phyloP scores from a whole-genome alignment of 257 asterid genomes.

The Jacaranda mimosifolia region DNA sequence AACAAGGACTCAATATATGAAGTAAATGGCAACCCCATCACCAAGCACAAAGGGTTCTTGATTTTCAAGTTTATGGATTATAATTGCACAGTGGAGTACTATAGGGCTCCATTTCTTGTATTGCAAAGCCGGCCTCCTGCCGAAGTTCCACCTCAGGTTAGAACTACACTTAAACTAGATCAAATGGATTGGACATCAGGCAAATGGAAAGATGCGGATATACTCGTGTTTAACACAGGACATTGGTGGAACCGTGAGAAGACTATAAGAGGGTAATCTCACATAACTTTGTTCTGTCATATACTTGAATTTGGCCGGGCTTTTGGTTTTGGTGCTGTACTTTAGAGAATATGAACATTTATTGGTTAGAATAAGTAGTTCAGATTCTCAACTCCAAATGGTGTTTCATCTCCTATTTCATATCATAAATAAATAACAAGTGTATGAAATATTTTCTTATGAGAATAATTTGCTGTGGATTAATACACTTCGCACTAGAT shows the following conservation, averaged over 20 bases:
- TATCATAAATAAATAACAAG: too few species aligned
- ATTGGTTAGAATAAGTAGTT: background rate
- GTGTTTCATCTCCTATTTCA: too few species aligned
- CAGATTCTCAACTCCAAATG: too few species aligned
- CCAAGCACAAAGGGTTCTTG: constrained; percentile 92
- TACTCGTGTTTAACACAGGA: constrained; percentile 82
- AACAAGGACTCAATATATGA: constrained; percentile 69
- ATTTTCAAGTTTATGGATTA: constrained; percentile 77
- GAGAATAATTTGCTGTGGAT: too few species aligned
- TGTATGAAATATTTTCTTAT: too few species aligned
- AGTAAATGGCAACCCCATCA: constrained; percentile 89
- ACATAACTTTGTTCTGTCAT: background rate
- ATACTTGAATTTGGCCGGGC: background rate
- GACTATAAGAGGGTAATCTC: constrained; percentile 83
- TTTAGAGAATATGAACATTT: background rate
- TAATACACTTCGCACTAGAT: too few species aligned
- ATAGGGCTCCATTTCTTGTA: constrained; percentile 91
- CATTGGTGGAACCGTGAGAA: constrained; percentile 98
- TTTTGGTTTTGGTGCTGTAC: background rate
- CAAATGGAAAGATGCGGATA: constrained; percentile 82
- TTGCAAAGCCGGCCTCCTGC: constrained; percentile 90
- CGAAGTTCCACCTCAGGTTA: constrained; percentile 47
- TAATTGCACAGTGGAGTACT: constrained; percentile 89
- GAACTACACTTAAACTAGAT: constrained; percentile 80
- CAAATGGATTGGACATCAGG: constrained; percentile 83